phyloP scores from a whole-genome alignment of 73 alveolate species.

The Effrenium voratum region DNA sequence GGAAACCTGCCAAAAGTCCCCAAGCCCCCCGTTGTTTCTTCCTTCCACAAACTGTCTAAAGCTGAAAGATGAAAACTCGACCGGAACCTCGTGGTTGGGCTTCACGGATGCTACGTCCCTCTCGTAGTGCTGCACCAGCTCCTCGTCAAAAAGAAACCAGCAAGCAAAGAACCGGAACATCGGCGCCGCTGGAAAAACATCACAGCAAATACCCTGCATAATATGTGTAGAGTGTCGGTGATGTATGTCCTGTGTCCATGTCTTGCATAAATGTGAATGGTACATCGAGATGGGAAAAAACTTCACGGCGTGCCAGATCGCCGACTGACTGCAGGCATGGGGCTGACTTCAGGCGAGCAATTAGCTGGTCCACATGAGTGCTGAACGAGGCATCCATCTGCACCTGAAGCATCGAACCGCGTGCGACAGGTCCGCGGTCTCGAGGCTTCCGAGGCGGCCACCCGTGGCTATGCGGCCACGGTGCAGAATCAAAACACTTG shows the following conservation, averaged over 20 bases:
- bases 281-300: background rate
- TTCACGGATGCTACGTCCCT: constrained; percentile 17
- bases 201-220: too few relatives aligned
- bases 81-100: background rate
- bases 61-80: background rate
- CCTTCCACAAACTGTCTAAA: background rate
- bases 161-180: too few relatives aligned
- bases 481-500: background rate
- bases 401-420: background rate
- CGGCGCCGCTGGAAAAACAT: too few relatives aligned
- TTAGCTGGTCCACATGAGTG: constrained; percentile 63
- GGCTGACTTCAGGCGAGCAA: constrained; percentile 42
- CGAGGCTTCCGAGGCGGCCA: background rate
- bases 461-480: background rate
- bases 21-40: too few relatives aligned
- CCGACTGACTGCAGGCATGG: background rate
- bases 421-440: background rate
- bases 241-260: too few relatives aligned
- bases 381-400: constrained; percentile 20
- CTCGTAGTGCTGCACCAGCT: constrained; percentile 78
- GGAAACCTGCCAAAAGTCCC: too few relatives aligned
- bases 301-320: background rate
- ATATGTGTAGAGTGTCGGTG: too few relatives aligned
- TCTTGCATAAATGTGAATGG: background rate
- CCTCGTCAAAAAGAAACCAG: background rate